Conservation (phyloP, 2,329 filamentous ascomycete species). For the Beauveria medogensis region DNA sequence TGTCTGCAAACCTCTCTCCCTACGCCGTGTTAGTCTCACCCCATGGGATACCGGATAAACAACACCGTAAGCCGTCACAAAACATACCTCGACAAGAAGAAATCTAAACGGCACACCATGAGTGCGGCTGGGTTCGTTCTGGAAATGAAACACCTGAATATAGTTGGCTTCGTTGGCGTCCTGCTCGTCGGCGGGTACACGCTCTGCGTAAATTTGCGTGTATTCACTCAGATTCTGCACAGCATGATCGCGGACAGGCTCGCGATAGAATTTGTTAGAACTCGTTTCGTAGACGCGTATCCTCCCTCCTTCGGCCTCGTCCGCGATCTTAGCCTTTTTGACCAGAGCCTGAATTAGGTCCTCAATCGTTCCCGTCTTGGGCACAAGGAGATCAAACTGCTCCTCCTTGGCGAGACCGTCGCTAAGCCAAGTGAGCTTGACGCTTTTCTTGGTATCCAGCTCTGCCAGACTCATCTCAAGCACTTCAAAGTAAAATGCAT, state of each 20-base stretch:
- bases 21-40: constrained; percentile 25
- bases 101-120: constrained; percentile 93
- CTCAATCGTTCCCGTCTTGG: constrained; percentile 72
- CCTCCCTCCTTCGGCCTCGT: constrained; percentile 60
- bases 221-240: constrained; percentile 86
- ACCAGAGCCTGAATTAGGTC: constrained; percentile 70
- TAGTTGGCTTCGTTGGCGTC: constrained; percentile 49
- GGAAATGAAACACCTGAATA: constrained; percentile 84
- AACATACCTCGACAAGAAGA: constrained; percentile 65
- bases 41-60: background rate
- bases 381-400: constrained; percentile 71
- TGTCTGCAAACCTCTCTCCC: constrained; percentile 82
- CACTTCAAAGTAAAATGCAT: constrained; percentile 85
- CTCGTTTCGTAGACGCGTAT: constrained; percentile 80
- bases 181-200: constrained; percentile 64
- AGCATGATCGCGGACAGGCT: constrained; percentile 59
- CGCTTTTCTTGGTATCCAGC: constrained; percentile 80
- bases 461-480: constrained; percentile 91
- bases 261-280: constrained; percentile 74
- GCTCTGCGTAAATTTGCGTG: constrained; percentile 71
- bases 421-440: constrained; percentile 76
- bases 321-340: constrained; percentile 71
- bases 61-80: constrained; percentile 10
- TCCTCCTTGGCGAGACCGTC: constrained; percentile 94
- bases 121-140: constrained; percentile 73